These are phyloP conservation scores for Xylaria hypoxylon DNA, from an alignment of 2,329 filamentous ascomycete species.

Conservation along the genomic window DNA sequence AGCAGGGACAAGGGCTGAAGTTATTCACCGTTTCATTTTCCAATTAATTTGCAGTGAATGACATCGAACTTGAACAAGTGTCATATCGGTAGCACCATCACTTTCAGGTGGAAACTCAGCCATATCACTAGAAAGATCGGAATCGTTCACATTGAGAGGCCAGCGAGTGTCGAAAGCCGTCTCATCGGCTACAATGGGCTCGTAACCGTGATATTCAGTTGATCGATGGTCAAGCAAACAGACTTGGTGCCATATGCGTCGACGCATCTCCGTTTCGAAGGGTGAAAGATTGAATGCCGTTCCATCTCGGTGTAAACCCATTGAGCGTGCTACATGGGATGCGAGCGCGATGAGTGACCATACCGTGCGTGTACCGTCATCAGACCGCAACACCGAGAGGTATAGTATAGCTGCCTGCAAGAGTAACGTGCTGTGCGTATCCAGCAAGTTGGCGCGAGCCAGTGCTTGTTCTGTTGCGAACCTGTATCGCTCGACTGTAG, in stretches of 20 bases:
- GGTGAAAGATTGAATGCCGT: constrained; percentile 58
- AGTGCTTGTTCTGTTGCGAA: constrained; percentile 73
- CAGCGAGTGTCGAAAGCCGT: constrained; percentile 59
- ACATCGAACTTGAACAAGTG: constrained; percentile 54
- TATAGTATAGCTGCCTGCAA: constrained; percentile 73
- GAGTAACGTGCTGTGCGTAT: constrained; percentile 70
- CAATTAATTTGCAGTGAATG: constrained; percentile 50
- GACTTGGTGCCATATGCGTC: constrained; percentile 64
- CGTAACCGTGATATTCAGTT: constrained; percentile 62
- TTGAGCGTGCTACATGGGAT: constrained; percentile 50
- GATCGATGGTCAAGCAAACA: constrained; percentile 60
- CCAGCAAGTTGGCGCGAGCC: constrained; percentile 71
- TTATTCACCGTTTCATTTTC: constrained; percentile 32
- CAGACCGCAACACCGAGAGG: constrained; percentile 63
- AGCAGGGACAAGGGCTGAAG: neutral
- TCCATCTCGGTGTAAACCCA: constrained; percentile 65
- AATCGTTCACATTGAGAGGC: constrained; percentile 65
- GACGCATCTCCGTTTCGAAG: constrained; percentile 64
- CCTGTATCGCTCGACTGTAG: constrained; percentile 66
- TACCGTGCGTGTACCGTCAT: constrained; percentile 55
- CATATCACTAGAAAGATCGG: constrained; percentile 60
- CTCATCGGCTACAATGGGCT: constrained; percentile 55
- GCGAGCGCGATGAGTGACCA: constrained; percentile 53
- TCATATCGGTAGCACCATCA: constrained; percentile 59
- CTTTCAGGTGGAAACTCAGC: constrained; percentile 35